Conservation (phyloP, 768 basidiomycete genomes). For the Mycena amicta region DNA sequence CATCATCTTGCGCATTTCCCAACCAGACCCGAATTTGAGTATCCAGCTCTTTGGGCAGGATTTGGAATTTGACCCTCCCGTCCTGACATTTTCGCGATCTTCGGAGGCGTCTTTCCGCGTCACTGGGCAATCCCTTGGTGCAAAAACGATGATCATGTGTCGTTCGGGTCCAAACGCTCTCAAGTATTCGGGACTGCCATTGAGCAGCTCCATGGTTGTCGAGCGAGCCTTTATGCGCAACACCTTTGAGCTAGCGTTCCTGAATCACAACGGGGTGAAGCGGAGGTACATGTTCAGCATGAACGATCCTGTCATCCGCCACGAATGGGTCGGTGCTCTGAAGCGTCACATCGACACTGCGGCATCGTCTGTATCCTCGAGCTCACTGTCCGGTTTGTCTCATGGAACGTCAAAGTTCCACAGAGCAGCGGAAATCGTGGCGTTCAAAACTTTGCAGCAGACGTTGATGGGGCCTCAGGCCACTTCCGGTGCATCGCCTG, state of each 20-base stretch:
- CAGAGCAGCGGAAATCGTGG: slow-evolving; percentile 71
- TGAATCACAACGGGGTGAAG: slow-evolving; percentile 63
- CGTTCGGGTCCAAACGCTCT: slow-evolving; percentile 84
- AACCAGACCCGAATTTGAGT: slow-evolving; percentile 77
- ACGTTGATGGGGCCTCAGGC: slow-evolving; percentile 57
- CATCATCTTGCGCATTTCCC: slow-evolving; percentile 83
- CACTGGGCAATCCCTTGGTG: slow-evolving; percentile 82
- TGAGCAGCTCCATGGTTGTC: slow-evolving; percentile 75
- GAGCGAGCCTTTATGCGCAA: slow-evolving; percentile 96
- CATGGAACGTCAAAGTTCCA: slow-evolving; percentile 50
- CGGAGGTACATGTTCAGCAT: slow-evolving; percentile 96
- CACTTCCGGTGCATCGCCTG: slow-evolving; percentile 16
- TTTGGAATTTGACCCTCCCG: slow-evolving; percentile 83
- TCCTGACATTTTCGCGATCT: slow-evolving; percentile 77
- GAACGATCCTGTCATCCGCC: slow-evolving; percentile 72
- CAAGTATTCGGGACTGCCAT: slow-evolving; percentile 78
- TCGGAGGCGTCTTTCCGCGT: slow-evolving; percentile 88
- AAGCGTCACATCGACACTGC: slow-evolving; percentile 67
- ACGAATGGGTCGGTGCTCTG: slow-evolving; percentile 72
- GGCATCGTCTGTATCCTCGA: slow-evolving; percentile 32
- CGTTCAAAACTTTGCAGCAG: slow-evolving; percentile 85
- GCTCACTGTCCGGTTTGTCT: slow-evolving; percentile 34
- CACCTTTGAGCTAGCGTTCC: slow-evolving; percentile 91
- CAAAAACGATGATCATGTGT: slow-evolving; percentile 81
- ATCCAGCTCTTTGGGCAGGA: slow-evolving; percentile 89